These are phyloP conservation scores for Coemansia aciculifera DNA, from an alignment of 192 early-diverging fungal genomes.

Conservation along the genomic window DNA sequence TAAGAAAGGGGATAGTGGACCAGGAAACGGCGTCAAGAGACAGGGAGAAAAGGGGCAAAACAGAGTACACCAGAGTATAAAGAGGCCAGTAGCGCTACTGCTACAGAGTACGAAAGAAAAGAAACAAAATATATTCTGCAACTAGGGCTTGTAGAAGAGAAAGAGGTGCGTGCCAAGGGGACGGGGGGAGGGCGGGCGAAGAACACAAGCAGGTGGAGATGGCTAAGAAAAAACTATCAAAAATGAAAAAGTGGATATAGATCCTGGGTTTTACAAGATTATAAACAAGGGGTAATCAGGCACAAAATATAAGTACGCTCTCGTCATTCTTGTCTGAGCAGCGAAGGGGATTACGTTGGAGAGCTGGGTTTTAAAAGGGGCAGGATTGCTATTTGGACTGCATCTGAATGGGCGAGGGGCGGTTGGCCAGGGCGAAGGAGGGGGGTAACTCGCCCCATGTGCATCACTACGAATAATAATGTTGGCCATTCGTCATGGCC, in stretches of 20 bases:
- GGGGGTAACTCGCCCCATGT: constrained; percentile 1
- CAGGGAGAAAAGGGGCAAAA: background rate
- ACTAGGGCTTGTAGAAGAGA: constrained; percentile 1
- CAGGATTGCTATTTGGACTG: constrained; percentile 3
- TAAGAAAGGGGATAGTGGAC: background rate
- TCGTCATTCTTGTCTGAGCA: background rate
- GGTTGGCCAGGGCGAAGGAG: background rate
- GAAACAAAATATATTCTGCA: constrained; percentile 2
- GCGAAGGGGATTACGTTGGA: background rate
- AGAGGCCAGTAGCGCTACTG: constrained; percentile 4
- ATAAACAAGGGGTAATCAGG: background rate
- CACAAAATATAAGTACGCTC: background rate
- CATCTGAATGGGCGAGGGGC: background rate
- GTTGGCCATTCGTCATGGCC: background rate
- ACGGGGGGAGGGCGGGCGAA: constrained; percentile 5
- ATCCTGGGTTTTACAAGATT: background rate
- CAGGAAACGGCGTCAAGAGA: background rate
- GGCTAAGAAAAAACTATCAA: background rate
- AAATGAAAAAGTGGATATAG: constrained; percentile 5
- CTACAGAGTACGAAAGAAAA: background rate
- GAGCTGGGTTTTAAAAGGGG: background rate
- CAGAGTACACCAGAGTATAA: constrained; percentile 5
- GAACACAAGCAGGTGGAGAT: background rate
- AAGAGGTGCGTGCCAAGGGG: background rate
- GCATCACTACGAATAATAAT: background rate